Percentiles rank a stretch among this genome's conserved stretches.
phyloP scores from a whole-genome alignment of 306 rosid genomes.

The Castanea crenata region DNA sequence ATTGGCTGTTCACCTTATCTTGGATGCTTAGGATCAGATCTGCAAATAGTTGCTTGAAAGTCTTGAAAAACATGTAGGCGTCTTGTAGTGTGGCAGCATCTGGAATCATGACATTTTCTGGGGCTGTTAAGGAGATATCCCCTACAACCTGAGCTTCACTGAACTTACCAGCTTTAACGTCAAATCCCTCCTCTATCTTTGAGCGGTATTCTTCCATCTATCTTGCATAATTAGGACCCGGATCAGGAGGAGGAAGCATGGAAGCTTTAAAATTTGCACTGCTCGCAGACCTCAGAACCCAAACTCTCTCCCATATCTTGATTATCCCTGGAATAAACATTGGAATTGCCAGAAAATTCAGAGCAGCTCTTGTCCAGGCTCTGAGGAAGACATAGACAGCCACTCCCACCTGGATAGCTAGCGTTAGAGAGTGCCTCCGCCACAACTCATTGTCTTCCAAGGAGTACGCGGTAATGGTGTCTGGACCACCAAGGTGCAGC shows the following conservation, averaged over 20 bases:
- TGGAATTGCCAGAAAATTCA: conserved; percentile 22
- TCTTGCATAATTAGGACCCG: conserved; percentile 33
- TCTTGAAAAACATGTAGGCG: conserved; percentile 28
- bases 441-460: conserved; percentile 45
- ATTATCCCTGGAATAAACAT: conserved; percentile 22
- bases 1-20: conserved; percentile 20
- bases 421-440: conserved; percentile 19
- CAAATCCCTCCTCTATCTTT: conserved; percentile 20
- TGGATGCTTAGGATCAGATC: conserved; percentile 41
- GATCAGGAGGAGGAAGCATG: conserved; percentile 31
- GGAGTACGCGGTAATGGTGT: conserved; percentile 39
- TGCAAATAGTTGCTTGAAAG: conserved; percentile 35
- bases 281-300: conserved; percentile 39
- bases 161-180: conserved; percentile 15
- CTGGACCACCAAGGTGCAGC: conserved; percentile 46
- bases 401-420: conserved; percentile 11
- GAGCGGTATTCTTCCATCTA: conserved; percentile 21
- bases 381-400: conserved; percentile 14
- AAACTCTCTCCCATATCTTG: conserved; percentile 36
- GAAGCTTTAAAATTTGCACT: conserved; percentile 36
- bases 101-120: conserved; percentile 2
- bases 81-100: neutral
- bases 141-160: conserved; percentile 2
- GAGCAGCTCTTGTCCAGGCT: neutral
- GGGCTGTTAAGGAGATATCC: neutral